These are phyloP conservation scores for Sodiomyces alkalinus DNA, from an alignment of 2,329 filamentous ascomycete species.

Conservation along the genomic window DNA sequence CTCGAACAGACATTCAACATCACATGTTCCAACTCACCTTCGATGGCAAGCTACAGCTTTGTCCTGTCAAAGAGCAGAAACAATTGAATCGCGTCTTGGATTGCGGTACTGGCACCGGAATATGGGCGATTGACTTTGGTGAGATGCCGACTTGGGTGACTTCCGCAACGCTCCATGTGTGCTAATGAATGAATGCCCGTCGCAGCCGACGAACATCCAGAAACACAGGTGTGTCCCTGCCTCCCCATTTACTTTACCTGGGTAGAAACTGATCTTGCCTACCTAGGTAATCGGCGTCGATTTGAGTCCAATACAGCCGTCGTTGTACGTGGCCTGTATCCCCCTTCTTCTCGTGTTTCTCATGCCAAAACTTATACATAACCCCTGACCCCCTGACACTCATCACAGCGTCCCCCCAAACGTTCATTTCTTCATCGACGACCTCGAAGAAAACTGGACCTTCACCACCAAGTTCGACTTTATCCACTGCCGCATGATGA, in stretches of 20 bases:
- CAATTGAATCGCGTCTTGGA: conserved; percentile 19
- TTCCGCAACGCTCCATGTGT: too few species aligned
- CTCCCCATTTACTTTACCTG: too few species aligned
- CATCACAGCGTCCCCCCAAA: conserved; percentile 9
- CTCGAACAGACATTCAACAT: conserved; percentile 16
- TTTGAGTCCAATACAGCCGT: conserved; percentile 25
- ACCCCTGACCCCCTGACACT: not conserved
- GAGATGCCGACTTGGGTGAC: conserved; percentile 3
- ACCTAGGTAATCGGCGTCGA: conserved; percentile 21
- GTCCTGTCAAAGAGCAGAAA: conserved; percentile 6
- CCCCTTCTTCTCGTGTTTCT: not conserved
- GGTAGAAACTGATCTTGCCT: not conserved
- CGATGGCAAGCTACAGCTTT: conserved; percentile 11
- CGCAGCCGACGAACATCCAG: conserved; percentile 15
- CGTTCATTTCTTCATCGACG: conserved; percentile 13
- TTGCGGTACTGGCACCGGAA: conserved; percentile 32
- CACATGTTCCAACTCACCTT: conserved; percentile 12
- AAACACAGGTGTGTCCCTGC: conserved; percentile 11
- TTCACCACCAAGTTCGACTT: conserved; percentile 15
- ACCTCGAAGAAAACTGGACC: conserved; percentile 11
- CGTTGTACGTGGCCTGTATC: conserved; percentile 12
- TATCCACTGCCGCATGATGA: conserved; percentile 21
- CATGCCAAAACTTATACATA: not conserved
- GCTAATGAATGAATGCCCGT: too few species aligned
- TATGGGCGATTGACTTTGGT: conserved; percentile 30